Base-by-base conservation (phyloP, 2,329 filamentous ascomycete genomes). In the Cordyceps tenuipes region DNA sequence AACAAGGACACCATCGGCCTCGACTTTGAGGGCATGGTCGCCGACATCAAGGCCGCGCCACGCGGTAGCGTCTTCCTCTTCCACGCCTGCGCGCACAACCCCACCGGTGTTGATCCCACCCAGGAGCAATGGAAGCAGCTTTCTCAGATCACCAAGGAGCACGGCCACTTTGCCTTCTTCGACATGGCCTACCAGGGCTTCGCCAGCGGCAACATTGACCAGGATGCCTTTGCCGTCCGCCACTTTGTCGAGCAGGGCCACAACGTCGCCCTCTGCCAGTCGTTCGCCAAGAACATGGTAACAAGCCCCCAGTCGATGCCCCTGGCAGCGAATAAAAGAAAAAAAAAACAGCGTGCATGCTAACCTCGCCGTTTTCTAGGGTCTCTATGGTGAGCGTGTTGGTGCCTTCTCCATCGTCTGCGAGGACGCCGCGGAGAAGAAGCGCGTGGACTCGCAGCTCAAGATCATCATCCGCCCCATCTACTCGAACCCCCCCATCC, bases 151-250 rank as follows among this genome's bases (percentile, higher is more conserved):
- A 86, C 96, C 76, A 95, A 95, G 84, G 83, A 85, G 73, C 86
- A 89, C 74, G 86, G 82, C 55, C 93, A 97, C 83, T 96, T 88
- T 75, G 87, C 91, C 69, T 97, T 99, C 85, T 99, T 97, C 79
- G 93, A 97, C 77, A 97, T 97, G 92, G 93, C 93, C 65, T 99
- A 99, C 83, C 93, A 99, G 79, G 93, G 93, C 69, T 97, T 99
- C 72, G 93, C 93, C 68, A 94, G 88, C 65, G 93, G 93, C 67
- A 85, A 96, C 77, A 94, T 90, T 65, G 85, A 95, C 81, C 87
- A 87, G 76, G 93, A 99, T 73, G 94, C 94, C 65, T 97, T 93
- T 73, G 90, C 94, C 63, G 83, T 97, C 66, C 87, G 94, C 67
- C 82, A 97, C 82, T 99, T 99, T 75, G 86, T 97, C 73, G 83